Evolutionary conservation across 805 yeast genomes (phyloP).

Genomic region (Vanderwaltozyma polyspora): DNA sequence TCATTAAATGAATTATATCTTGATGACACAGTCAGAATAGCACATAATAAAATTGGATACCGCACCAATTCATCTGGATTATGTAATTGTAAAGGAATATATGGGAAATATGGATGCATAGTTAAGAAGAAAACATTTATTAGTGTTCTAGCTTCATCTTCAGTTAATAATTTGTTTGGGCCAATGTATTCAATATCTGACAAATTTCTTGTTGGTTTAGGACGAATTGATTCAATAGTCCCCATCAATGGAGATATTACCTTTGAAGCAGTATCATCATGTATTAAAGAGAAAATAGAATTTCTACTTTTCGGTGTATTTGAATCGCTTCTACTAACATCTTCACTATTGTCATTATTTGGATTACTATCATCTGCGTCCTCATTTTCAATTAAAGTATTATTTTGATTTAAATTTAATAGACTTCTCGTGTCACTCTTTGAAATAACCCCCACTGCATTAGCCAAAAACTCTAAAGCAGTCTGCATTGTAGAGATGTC

Average conservation of each 20-base stretch:
- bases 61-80: constrained; percentile 55
- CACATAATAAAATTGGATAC: constrained; percentile 71
- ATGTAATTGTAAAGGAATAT: constrained; percentile 64
- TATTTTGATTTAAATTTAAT: background rate
- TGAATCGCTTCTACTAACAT: background rate
- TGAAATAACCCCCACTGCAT: constrained; percentile 48
- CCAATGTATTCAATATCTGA: constrained; percentile 54
- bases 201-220: constrained; percentile 30
- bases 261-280: background rate
- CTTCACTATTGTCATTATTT: too few relatives aligned
- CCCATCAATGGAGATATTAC: constrained; percentile 20
- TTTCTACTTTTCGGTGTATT: background rate
- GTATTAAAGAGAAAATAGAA: too few relatives aligned
- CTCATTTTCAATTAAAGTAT: too few relatives aligned
- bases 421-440: background rate
- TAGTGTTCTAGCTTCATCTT: constrained; percentile 45
- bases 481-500: constrained; percentile 36
- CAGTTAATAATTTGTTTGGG: constrained; percentile 43
- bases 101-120: constrained; percentile 87
- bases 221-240: constrained; percentile 24
- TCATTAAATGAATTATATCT: constrained; percentile 56
- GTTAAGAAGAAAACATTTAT: constrained; percentile 57
- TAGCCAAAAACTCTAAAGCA: constrained; percentile 61
- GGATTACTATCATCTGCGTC: background rate
- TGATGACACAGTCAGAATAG: constrained; percentile 70